A percentile compares a stretch with the other conserved stretches of the same genome.
phyloP scores from a whole-genome alignment of 78 protist genomes.

The Monosiga brevicollis region DNA sequence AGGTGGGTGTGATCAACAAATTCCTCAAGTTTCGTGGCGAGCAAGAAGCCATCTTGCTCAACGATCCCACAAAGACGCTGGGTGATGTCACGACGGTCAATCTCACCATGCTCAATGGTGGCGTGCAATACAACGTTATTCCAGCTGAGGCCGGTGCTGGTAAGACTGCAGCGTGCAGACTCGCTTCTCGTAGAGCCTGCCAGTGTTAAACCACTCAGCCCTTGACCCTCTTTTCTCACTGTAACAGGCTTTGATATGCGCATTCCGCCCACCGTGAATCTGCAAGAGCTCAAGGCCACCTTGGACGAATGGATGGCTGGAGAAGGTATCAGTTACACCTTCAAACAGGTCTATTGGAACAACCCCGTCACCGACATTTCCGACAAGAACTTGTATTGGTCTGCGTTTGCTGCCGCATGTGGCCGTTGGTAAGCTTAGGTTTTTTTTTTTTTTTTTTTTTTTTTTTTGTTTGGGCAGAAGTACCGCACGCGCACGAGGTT shows the following conservation, averaged over 20 bases:
- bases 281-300: constrained; percentile 31
- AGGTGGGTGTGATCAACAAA: constrained; percentile 40
- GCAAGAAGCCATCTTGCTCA: constrained; percentile 14
- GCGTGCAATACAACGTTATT: constrained; percentile 45
- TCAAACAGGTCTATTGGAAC: not conserved
- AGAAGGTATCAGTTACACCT: constrained; percentile 40
- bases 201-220: no score
- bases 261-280: constrained; percentile 51
- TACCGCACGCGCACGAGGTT: no score
- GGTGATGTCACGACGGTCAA: constrained; percentile 75
- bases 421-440: no score
- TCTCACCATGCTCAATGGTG: constrained; percentile 47
- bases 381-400: no score
- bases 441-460: no score
- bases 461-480: no score
- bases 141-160: constrained; percentile 63
- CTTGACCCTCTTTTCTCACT: not conserved
- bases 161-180: not conserved
- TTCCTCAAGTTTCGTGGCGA: constrained; percentile 42
- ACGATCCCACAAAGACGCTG: constrained; percentile 21
- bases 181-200: not conserved
- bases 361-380: not conserved
- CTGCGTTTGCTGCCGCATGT: no score
- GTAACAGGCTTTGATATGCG: constrained; percentile 55
- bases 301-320: constrained; percentile 44